A percentile compares a stretch with the other conserved stretches of the same genome.
These are phyloP conservation scores for Adansonia madagascariensis DNA, from an alignment of 441 rosid species.

Conservation along the genomic window DNA sequence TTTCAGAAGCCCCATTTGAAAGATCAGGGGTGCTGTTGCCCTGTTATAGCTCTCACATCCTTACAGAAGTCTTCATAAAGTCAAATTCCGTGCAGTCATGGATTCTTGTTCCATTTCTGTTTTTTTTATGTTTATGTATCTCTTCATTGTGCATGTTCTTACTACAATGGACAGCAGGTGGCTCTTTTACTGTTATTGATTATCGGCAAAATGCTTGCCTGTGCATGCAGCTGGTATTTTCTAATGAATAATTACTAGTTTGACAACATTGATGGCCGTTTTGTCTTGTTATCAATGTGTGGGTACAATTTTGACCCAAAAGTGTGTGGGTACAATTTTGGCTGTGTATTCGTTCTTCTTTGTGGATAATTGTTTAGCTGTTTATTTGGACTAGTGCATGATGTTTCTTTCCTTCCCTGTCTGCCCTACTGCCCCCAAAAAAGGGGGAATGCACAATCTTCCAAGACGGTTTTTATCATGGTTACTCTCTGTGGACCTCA, in stretches of 20 bases:
- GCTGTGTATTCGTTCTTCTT: not conserved
- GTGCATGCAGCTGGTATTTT: not conserved
- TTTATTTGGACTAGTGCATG: not conserved
- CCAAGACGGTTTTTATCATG: not conserved
- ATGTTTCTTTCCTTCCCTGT: not conserved
- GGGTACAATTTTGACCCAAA: not conserved
- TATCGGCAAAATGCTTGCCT: not conserved
- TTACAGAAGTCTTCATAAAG: not conserved
- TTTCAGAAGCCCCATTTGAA: not conserved
- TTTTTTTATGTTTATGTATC: not conserved
- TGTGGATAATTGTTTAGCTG: not conserved
- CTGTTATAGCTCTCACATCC: not conserved
- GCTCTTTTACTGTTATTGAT: not conserved
- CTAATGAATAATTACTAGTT: not conserved
- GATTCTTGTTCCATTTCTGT: constrained; percentile 4
- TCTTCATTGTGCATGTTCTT: not conserved
- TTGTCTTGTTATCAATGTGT: not conserved
- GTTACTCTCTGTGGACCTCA: not conserved
- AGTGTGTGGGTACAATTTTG: too few species aligned
- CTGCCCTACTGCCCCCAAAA: not conserved
- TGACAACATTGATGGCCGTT: not conserved
- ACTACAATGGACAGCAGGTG: not conserved
- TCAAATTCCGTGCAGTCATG: not conserved
- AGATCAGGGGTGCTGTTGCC: not conserved
- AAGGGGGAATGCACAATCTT: not conserved